Evolutionary conservation across 2,329 filamentous ascomycete species (phyloP), one percentile per base, ranked within the genome.

Genomic region (Saccharata proteae): DNA sequence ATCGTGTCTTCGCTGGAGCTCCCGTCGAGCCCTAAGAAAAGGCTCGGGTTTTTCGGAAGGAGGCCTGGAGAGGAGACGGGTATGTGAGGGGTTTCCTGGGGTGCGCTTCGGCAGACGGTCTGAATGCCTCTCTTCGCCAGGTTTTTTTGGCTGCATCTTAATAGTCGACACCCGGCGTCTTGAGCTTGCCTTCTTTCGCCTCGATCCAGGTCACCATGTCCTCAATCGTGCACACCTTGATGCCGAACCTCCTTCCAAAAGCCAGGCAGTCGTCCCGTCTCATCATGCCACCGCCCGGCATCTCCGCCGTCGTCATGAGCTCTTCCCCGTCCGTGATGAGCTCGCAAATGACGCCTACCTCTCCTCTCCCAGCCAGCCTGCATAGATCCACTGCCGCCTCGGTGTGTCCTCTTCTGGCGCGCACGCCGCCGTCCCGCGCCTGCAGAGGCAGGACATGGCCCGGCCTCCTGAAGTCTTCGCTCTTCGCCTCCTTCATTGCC

Each of bases 211-310:
- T 65, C 16, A 88, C 78, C 59, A 98, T 58, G 58, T 88, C 85
- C 52, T 88, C 85, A 59, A 98, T 96, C 17, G 90, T 96, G 60
- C 86, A 93, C 37, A 93, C 84, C 64, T 80, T 90, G 44, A 98
- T 64, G 4, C 85, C 85, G 76, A 80, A 96, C 58, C 69, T 76
- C 57, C 75, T 74, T 16, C 85, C 90, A 67, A 98, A 98, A 30
- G 67, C 71, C 49, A 98, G 64, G 60, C 86, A 94, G 21, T 74
- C 81, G 61, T 93, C 84, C 40, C 84, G 74, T 43, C 85, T 65
- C 75, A 96, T 77, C 90, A 98, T 98, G 16, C 80, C 83, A n/a
- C 77, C 71, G 13, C 71, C 75, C 8, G 56, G 54, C 43, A 76
- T 64, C 47, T 80, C 62, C 1, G 83, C 69, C 47, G 67, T 66